These are phyloP conservation scores for sweet orange (Citrus sinensis) DNA, from an alignment of 345 rosid species.

Conservation along the genomic window DVS_A1.0 CM039163.1:8632501-8633000, in stretches of 20 bases:
- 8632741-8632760: no score
- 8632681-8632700: background rate
- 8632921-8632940: background rate
- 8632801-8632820: background rate
- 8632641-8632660: background rate
- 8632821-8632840: background rate
- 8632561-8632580: no score
- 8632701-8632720: background rate
- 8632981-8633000: constrained; percentile 17
- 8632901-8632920: background rate
- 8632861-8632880: background rate
- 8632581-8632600: no score
- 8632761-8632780: background rate
- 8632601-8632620: no score
- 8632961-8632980: constrained; percentile 16
- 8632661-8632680: background rate
- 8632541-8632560: no score
- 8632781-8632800: background rate
- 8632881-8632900: background rate
- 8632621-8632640: no score
- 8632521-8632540: no score
- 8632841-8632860: background rate
- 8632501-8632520: background rate
- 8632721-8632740: no score
- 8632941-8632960: background rate